Evolutionary conservation across 176 grass and related monocot genomes (phyloP).

Genomic region (Oryza glaberrima): DNA sequence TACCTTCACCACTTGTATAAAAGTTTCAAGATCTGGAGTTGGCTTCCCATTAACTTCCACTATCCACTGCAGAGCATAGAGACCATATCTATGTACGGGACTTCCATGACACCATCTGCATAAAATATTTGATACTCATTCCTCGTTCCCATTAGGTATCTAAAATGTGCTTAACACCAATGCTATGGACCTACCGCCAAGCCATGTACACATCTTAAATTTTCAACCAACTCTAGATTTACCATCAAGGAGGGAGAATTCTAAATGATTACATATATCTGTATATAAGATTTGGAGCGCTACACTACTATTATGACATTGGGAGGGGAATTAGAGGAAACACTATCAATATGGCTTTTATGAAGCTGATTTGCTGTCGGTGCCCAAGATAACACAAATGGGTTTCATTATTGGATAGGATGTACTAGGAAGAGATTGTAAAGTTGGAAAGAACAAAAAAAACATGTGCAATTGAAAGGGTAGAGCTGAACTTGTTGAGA

Average conservation of each 20-base stretch:
- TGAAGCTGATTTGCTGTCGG: too few species aligned
- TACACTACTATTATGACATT: neutral
- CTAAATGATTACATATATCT: neutral
- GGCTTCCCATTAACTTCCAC: slow-evolving; percentile 87
- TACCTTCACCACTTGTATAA: slow-evolving; percentile 89
- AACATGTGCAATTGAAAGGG: too few species aligned
- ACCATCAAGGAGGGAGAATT: neutral
- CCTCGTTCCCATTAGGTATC: slow-evolving; percentile 3
- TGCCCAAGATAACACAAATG: too few species aligned
- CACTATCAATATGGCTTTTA: too few species aligned
- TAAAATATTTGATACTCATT: slow-evolving; percentile 28
- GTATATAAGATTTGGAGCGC: neutral
- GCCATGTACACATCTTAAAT: neutral
- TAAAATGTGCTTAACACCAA: slow-evolving; percentile 8
- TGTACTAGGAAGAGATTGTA: too few species aligned
- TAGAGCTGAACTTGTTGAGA: too few species aligned
- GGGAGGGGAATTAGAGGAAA: too few species aligned
- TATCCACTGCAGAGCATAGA: slow-evolving; percentile 99
- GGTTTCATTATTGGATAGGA: too few species aligned
- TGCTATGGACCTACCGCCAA: neutral
- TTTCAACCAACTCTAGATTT: neutral
- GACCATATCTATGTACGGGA: slow-evolving; percentile 94
- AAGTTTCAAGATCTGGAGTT: slow-evolving; percentile 88
- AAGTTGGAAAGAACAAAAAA: too few species aligned
- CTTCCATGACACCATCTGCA: slow-evolving; percentile 99